Evolutionary conservation across 139 green algal genomes (phyloP).

Genomic region (Chlamydomonas asymmetrica): DNA sequence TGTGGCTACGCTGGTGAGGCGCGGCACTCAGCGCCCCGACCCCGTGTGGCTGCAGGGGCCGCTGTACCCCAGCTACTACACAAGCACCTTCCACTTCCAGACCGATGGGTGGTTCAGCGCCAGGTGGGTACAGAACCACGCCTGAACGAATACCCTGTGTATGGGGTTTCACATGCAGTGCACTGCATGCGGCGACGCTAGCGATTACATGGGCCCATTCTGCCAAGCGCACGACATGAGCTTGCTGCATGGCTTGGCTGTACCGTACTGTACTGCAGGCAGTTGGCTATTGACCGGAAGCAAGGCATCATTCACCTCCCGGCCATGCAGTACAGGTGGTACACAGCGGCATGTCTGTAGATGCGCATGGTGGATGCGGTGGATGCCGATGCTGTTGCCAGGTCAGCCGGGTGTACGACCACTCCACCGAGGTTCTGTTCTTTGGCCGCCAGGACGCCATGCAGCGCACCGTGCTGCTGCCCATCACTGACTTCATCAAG

Average conservation of each 20-base stretch:
- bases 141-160: no score
- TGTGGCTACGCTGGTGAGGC: slow-evolving; percentile 46
- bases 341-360: neutral
- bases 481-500: slow-evolving; percentile 27
- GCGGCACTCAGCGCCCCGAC: slow-evolving; percentile 31
- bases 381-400: neutral
- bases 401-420: slow-evolving; percentile 77
- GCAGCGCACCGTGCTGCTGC: slow-evolving; percentile 42
- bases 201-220: no score
- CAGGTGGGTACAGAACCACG: slow-evolving; percentile 15
- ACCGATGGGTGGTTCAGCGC: slow-evolving; percentile 82
- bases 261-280: neutral
- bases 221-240: no score
- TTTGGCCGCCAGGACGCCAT: slow-evolving; percentile 85
- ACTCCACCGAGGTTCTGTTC: slow-evolving; percentile 84
- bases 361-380: neutral
- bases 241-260: neutral
- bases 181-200: no score
- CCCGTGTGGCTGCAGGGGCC: slow-evolving; percentile 55
- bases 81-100: slow-evolving; percentile 85
- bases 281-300: no score
- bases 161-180: no score
- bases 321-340: neutral
- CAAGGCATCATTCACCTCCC: neutral
- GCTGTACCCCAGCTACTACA: slow-evolving; percentile 82